phyloP scores from a whole-genome alignment of 2,329 filamentous ascomycete species.

The Fusarium mexicanum region DNA sequence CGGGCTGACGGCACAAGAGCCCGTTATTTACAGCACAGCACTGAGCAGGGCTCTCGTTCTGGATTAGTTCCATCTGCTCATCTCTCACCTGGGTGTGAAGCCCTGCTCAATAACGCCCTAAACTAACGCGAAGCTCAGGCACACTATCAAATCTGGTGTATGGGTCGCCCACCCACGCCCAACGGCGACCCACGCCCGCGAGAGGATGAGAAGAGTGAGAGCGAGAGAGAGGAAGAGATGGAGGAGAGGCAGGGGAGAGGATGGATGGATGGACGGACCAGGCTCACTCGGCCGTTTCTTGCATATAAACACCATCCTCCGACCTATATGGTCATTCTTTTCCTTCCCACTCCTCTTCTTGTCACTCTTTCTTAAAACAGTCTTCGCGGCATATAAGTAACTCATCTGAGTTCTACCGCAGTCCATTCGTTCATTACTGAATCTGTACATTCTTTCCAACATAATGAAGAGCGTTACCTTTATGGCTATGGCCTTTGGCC shows the following conservation, averaged over 20 bases:
- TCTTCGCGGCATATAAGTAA: slow-evolving; percentile 36
- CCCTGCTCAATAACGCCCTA: slow-evolving; percentile 29
- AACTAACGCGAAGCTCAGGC: slow-evolving; percentile 28
- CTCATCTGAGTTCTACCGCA: slow-evolving; percentile 38
- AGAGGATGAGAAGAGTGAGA: slow-evolving; percentile 7
- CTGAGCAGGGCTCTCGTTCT: neutral
- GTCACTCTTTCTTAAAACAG: slow-evolving; percentile 30
- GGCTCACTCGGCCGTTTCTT: slow-evolving; percentile 3
- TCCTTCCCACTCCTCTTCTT: slow-evolving; percentile 18
- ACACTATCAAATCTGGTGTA: slow-evolving; percentile 21
- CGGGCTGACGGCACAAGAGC: slow-evolving; percentile 23
- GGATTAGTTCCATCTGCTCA: slow-evolving; percentile 19
- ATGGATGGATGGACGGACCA: slow-evolving; percentile 2
- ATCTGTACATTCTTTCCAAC: slow-evolving; percentile 41
- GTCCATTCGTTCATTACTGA: slow-evolving; percentile 43
- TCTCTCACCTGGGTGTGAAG: slow-evolving; percentile 7
- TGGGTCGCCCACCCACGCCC: slow-evolving; percentile 19
- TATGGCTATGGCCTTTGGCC: slow-evolving; percentile 46
- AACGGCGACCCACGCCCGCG: slow-evolving; percentile 10
- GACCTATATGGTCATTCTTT: neutral
- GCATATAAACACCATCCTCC: slow-evolving; percentile 38
- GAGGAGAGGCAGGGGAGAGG: slow-evolving; percentile 10
- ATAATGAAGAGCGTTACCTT: slow-evolving; percentile 48
- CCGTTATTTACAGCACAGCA: slow-evolving; percentile 12
- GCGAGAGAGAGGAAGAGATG: neutral